A percentile compares a stretch with the other conserved stretches of the same genome.
These are phyloP conservation scores for Eucalyptus polybractea DNA, from an alignment of 345 rosid genomes.

Conservation along the genomic window DNA sequence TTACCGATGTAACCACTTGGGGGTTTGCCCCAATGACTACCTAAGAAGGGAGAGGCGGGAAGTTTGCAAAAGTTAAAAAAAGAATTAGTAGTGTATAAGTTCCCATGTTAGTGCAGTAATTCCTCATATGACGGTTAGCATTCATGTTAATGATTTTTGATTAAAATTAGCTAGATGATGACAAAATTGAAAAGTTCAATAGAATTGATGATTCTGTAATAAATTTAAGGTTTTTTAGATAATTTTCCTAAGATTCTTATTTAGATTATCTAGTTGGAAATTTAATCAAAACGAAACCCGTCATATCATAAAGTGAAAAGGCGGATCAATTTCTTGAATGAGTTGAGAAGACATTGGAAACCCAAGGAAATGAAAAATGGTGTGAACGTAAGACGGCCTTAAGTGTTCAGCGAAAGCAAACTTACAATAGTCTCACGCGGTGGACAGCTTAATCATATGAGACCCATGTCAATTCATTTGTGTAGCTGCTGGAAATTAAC, in stretches of 20 bases:
- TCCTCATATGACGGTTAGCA: accelerated
- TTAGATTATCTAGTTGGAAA: background rate
- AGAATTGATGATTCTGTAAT: no score
- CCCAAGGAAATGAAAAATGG: background rate
- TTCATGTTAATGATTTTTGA: background rate
- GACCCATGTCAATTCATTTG: background rate
- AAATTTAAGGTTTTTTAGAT: background rate
- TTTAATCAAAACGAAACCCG: background rate
- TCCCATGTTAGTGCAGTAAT: no score
- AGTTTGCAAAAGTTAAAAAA: background rate
- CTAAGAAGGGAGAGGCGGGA: accelerated
- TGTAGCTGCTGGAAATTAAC: background rate
- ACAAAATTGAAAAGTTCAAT: background rate
- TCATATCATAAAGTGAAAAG: background rate
- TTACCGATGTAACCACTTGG: background rate
- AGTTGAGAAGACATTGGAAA: background rate
- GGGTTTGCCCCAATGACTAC: background rate
- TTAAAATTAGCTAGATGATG: no score
- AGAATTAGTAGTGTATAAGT: background rate
- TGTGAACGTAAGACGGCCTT: background rate
- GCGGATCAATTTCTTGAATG: background rate
- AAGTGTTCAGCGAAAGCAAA: background rate
- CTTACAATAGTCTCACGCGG: background rate
- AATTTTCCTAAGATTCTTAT: background rate
- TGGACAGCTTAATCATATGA: background rate